phyloP scores from a whole-genome alignment of 495 filamentous ascomycete genomes.

The Xylaria telfairii region DNA sequence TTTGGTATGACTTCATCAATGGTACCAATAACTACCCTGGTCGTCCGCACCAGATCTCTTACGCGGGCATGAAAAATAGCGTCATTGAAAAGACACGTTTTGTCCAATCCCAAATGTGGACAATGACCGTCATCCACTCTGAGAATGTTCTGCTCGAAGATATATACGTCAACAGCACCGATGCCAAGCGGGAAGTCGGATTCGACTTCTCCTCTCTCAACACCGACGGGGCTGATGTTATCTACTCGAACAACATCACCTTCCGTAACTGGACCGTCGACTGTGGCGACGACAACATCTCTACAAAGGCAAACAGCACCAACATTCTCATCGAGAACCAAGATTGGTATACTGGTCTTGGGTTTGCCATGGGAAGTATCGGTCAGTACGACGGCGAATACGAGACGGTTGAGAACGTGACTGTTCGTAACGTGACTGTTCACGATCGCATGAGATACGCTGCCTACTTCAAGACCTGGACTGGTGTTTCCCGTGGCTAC shows the following conservation, averaged over 20 bases:
- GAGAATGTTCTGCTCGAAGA: constrained; percentile 47
- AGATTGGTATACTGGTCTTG: constrained; percentile 36
- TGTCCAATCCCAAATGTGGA: constrained; percentile 55
- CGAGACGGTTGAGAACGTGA: constrained; percentile 50
- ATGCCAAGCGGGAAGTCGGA: constrained; percentile 13
- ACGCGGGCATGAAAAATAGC: constrained; percentile 45
- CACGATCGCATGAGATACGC: constrained; percentile 47
- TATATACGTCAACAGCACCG: constrained; percentile 52
- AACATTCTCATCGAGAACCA: constrained; percentile 46
- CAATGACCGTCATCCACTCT: constrained; percentile 33
- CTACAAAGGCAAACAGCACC: constrained; percentile 49
- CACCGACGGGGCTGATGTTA: constrained; percentile 51
- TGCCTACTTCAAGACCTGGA: constrained; percentile 54
- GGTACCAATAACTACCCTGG: constrained; percentile 50
- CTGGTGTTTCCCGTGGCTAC: constrained; percentile 50
- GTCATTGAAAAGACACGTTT: constrained; percentile 43
- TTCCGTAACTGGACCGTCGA: constrained; percentile 43
- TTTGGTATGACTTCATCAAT: constrained; percentile 50
- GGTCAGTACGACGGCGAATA: constrained; percentile 50
- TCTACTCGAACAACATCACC: constrained; percentile 40
- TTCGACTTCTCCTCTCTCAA: constrained; percentile 30
- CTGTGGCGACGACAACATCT: constrained; percentile 48
- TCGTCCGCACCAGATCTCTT: constrained; percentile 52
- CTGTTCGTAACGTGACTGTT: constrained; percentile 41
- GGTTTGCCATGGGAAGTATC: constrained; percentile 52